Conservation (phyloP, 495 filamentous ascomycete genomes). For the Aspergillus coremiiformis region DNA sequence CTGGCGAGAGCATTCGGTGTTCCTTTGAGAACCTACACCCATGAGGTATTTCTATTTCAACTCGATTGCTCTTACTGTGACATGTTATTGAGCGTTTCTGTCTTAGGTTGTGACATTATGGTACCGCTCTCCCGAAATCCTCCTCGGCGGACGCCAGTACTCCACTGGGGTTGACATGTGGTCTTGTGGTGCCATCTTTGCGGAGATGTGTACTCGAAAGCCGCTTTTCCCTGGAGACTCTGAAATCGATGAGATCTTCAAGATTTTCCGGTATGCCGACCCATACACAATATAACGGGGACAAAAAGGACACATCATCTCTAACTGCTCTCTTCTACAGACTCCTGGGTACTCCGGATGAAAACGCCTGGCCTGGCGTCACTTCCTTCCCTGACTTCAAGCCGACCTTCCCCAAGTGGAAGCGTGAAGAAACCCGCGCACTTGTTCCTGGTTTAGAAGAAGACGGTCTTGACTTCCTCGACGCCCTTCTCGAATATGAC, state of each 20-base stretch:
- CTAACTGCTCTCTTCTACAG: conserved; percentile 36
- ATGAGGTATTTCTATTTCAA: conserved; percentile 55
- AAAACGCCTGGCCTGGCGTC: conserved; percentile 88
- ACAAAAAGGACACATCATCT: background rate
- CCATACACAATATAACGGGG: background rate
- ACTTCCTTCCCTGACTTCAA: conserved; percentile 98
- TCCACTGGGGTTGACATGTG: conserved; percentile 99
- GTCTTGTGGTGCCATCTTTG: conserved; percentile 97
- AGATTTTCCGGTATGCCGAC: conserved; percentile 79
- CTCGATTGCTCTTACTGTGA: background rate
- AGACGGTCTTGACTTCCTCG: conserved; percentile 79
- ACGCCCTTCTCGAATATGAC: conserved; percentile 86
- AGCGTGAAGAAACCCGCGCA: conserved; percentile 54
- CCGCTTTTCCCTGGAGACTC: conserved; percentile 96
- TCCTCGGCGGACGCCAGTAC: conserved; percentile 95
- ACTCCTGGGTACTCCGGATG: conserved; percentile 83
- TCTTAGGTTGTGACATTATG: conserved; percentile 86
- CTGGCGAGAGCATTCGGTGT: conserved; percentile 95
- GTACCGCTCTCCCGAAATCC: conserved; percentile 97
- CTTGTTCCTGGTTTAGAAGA: conserved; percentile 62
- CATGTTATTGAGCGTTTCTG: conserved; percentile 2
- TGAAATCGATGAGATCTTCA: conserved; percentile 99
- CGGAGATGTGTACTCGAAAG: conserved; percentile 98
- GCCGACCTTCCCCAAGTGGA: conserved; percentile 92
- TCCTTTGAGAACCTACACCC: conserved; percentile 91